These are phyloP conservation scores for Colletotrichum kahawae DNA, from an alignment of 2,329 filamentous ascomycete species.

Conservation along the genomic window DNA sequence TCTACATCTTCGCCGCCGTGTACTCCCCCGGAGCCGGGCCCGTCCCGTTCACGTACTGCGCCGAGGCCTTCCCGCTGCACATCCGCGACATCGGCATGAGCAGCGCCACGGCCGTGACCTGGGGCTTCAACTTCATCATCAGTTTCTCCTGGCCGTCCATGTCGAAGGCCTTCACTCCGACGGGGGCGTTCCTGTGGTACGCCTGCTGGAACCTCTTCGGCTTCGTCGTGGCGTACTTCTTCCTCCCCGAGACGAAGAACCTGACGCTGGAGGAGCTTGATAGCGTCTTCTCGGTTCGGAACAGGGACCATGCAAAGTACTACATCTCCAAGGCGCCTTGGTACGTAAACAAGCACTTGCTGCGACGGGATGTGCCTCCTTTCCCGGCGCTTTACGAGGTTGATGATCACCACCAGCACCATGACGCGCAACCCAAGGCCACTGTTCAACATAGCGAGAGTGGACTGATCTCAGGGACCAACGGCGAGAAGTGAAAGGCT, in stretches of 20 bases:
- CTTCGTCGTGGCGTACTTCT: constrained; percentile 36
- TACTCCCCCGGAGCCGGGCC: constrained; percentile 60
- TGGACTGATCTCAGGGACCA: not conserved
- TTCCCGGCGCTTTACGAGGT: constrained; percentile 37
- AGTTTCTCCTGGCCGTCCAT: constrained; percentile 38
- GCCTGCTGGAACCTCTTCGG: constrained; percentile 40
- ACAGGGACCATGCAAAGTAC: constrained; percentile 34
- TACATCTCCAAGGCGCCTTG: constrained; percentile 35
- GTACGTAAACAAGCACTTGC: constrained; percentile 34
- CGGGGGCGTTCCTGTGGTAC: constrained; percentile 44
- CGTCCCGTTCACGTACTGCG: constrained; percentile 64
- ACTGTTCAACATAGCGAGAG: not conserved
- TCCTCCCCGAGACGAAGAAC: constrained; percentile 40
- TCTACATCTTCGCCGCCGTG: constrained; percentile 45
- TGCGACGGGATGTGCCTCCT: constrained; percentile 31
- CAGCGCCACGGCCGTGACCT: constrained; percentile 41
- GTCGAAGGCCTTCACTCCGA: constrained; percentile 26
- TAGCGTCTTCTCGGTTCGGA: constrained; percentile 35
- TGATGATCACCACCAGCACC: constrained; percentile 8
- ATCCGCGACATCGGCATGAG: constrained; percentile 62
- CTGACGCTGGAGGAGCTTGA: constrained; percentile 39
- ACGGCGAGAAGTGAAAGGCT: not conserved
- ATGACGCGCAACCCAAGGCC: not conserved
- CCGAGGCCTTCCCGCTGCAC: constrained; percentile 63
- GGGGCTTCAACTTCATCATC: constrained; percentile 45